Conservation (phyloP, 257 asterid species). For the Solanum rostratum region DNA sequence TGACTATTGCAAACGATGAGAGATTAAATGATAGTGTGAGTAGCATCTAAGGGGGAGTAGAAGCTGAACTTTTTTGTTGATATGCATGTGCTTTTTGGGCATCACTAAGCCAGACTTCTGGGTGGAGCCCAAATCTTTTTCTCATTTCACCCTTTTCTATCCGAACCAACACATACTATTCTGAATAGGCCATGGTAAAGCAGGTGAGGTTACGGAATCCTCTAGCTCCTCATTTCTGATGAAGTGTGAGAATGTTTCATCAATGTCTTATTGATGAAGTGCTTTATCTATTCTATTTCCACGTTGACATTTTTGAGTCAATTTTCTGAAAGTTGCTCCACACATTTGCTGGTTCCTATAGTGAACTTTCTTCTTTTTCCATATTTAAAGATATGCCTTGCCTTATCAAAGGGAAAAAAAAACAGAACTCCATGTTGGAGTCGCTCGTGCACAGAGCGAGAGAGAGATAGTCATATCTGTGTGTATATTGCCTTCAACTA, state of each 20-base stretch:
- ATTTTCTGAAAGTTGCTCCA: neutral
- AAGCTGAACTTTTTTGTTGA: neutral
- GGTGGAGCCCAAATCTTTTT: neutral
- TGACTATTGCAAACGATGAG: neutral
- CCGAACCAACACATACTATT: neutral
- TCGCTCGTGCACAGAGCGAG: neutral
- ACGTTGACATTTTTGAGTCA: neutral
- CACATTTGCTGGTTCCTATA: neutral
- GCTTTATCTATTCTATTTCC: neutral
- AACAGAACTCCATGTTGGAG: neutral
- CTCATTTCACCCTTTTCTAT: neutral
- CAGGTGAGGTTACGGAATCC: neutral
- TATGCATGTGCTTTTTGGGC: neutral
- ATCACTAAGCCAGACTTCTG: neutral
- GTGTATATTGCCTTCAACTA: neutral
- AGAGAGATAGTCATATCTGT: neutral
- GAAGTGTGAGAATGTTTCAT: neutral
- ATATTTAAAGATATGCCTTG: neutral
- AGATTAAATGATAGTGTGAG: neutral
- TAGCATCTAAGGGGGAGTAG: neutral
- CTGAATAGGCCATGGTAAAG: neutral
- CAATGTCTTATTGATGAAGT: neutral
- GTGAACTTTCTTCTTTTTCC: neutral
- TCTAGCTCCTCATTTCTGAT: neutral
- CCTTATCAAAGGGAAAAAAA: neutral